These are phyloP conservation scores for Wickerhamiella vanderwaltii DNA, from an alignment of 805 yeast genomes.

Conservation along the genomic window DNA sequence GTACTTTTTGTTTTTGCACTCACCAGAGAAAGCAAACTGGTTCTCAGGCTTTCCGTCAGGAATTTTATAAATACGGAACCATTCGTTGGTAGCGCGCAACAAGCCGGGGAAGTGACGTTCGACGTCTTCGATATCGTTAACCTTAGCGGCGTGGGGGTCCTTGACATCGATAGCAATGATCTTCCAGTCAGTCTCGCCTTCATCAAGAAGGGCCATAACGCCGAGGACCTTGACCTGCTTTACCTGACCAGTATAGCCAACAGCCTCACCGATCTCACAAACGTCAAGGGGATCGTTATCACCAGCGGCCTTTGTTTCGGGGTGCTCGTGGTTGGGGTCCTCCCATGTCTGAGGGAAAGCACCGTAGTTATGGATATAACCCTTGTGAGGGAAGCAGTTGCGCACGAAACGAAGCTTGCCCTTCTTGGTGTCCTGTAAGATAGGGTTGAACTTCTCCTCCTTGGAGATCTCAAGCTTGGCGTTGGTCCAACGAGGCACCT, in stretches of 20 bases:
- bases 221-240: conserved; percentile 88
- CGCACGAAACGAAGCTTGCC: conserved; percentile 92
- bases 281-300: conserved; percentile 95
- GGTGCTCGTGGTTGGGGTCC: conserved; percentile 54
- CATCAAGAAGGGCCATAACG: conserved; percentile 88
- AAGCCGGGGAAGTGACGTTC: conserved; percentile 83
- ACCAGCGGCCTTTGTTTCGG: conserved; percentile 46
- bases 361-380: conserved; percentile 97
- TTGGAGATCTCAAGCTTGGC: conserved; percentile 92
- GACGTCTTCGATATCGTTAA: conserved; percentile 85
- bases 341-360: conserved; percentile 99
- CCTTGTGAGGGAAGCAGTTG: conserved; percentile 98
- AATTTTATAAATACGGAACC: conserved; percentile 96
- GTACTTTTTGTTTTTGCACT: conserved; percentile 74
- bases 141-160: conserved; percentile 80
- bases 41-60: conserved; percentile 98
- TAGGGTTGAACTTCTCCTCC: conserved; percentile 77
- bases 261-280: conserved; percentile 67
- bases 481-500: conserved; percentile 97
- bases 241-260: conserved; percentile 54
- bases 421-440: conserved; percentile 93
- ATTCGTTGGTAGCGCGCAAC: conserved; percentile 85
- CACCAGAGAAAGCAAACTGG: conserved; percentile 93
- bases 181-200: conserved; percentile 98
- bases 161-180: conserved; percentile 75